These are phyloP conservation scores for Cylindrotheca closterium DNA, from an alignment of 108 stramenopile species.

Conservation along the genomic window DNA sequence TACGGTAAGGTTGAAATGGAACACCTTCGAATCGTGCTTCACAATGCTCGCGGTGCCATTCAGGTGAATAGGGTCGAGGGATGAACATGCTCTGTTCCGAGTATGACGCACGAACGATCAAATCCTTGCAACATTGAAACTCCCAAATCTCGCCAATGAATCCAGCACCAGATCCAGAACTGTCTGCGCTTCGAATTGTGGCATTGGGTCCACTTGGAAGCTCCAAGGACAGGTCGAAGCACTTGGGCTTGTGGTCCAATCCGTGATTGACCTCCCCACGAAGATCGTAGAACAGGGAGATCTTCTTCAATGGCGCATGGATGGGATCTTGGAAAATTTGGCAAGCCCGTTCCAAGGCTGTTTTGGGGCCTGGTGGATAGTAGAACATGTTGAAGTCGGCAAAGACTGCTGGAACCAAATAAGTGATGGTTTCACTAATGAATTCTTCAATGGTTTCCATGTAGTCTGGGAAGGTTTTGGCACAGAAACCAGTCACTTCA, in stretches of 20 bases:
- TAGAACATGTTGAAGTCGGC: conserved; percentile 75
- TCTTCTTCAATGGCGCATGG: conserved; percentile 16
- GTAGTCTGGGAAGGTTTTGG: conserved; percentile 45
- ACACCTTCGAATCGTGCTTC: conserved; percentile 53
- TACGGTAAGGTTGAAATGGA: conserved; percentile 39
- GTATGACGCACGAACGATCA: conserved; percentile 11
- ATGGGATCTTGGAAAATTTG: conserved; percentile 45
- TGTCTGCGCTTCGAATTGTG: conserved; percentile 60
- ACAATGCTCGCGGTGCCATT: conserved; percentile 60
- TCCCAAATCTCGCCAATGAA: conserved; percentile 71
- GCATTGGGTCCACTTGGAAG: conserved; percentile 62
- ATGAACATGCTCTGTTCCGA: conserved; percentile 25
- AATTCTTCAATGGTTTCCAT: conserved; percentile 32
- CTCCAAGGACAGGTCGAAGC: conserved; percentile 64
- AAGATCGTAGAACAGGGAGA: conserved; percentile 17
- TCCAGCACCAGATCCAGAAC: conserved; percentile 67
- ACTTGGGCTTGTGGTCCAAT: conserved; percentile 25
- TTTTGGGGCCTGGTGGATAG: conserved; percentile 66
- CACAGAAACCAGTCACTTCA: conserved; percentile 41
- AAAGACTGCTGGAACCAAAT: conserved; percentile 54
- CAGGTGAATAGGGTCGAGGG: conserved; percentile 13
- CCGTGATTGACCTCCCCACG: conserved; percentile 12
- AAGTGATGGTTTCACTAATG: conserved; percentile 44
- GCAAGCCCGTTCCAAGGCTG: conserved; percentile 51
- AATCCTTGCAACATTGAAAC: conserved; percentile 52